Conservation (phyloP, 2,329 filamentous ascomycete genomes). For the Hypoxylon sp. region DNA sequence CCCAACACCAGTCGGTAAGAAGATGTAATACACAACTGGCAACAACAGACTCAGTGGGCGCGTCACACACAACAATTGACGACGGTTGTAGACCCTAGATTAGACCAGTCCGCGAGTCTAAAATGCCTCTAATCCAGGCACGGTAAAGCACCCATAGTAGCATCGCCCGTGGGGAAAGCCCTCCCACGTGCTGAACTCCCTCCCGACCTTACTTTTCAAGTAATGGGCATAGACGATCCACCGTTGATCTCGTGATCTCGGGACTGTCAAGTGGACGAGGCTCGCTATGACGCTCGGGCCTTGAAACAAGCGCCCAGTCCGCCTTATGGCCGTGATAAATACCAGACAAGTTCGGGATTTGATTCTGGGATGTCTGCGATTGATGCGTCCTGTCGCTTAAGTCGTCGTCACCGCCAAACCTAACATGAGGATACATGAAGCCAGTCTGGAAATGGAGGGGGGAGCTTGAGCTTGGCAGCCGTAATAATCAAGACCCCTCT, state of each 20-base stretch:
- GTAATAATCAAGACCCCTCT: constrained; percentile 19
- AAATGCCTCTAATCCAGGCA: constrained; percentile 27
- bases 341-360: constrained; percentile 14
- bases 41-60: constrained; percentile 3
- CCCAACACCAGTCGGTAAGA: constrained; percentile 2
- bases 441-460: constrained; percentile 18
- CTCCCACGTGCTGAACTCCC: constrained; percentile 38
- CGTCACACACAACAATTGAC: constrained; percentile 5
- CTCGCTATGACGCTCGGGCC: constrained; percentile 22
- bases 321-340: constrained; percentile 9
- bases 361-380: constrained; percentile 5
- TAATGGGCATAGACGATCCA: constrained; percentile 38
- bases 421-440: constrained; percentile 10
- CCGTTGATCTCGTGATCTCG: constrained; percentile 37
- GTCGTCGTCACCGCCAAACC: not conserved
- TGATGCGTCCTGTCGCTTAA: constrained; percentile 25
- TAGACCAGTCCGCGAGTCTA: constrained; percentile 18
- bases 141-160: constrained; percentile 18
- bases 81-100: constrained; percentile 8
- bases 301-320: constrained; percentile 33
- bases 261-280: constrained; percentile 24
- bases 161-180: constrained; percentile 35
- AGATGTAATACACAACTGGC: constrained; percentile 4
- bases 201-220: constrained; percentile 42
- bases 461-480: constrained; percentile 8